Conservation (phyloP, 2,329 filamentous ascomycete genomes). For the Colletotrichum melonis region DNA sequence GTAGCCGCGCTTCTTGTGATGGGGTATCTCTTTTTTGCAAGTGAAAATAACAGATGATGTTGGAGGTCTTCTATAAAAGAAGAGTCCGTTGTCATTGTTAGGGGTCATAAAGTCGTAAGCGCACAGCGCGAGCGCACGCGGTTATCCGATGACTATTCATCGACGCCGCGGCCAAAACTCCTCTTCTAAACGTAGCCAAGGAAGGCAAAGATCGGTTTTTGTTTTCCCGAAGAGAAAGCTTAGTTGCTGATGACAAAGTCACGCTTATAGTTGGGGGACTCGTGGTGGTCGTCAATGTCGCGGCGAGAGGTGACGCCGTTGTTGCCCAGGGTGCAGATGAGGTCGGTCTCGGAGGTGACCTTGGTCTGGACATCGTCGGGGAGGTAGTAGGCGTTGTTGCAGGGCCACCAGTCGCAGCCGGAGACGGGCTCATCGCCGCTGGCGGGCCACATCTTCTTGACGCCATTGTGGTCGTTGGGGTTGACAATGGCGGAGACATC, state of each 20-base stretch:
- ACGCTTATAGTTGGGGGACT: constrained; percentile 41
- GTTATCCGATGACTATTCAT: not conserved
- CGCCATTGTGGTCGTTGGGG: constrained; percentile 59
- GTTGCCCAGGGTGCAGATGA: constrained; percentile 63
- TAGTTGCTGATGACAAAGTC: constrained; percentile 48
- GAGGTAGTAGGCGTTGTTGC: constrained; percentile 64
- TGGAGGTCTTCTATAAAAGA: not conserved
- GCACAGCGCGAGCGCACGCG: constrained; percentile 22
- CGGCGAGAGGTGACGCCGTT: constrained; percentile 41
- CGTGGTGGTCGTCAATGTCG: constrained; percentile 27
- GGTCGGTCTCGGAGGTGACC: constrained; percentile 57
- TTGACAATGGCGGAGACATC: constrained; percentile 70
- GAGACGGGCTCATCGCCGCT: constrained; percentile 52
- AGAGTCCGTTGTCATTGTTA: constrained; percentile 7
- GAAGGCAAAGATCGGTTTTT: not conserved
- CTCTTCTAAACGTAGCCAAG: not conserved
- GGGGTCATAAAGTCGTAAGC: constrained; percentile 32
- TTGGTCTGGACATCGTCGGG: constrained; percentile 68
- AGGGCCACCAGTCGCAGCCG: constrained; percentile 64
- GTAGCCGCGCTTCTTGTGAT: constrained; percentile 9
- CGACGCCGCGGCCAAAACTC: not conserved
- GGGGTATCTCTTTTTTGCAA: constrained; percentile 28
- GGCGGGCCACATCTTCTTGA: constrained; percentile 66
- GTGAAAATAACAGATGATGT: not conserved
- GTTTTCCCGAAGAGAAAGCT: not conserved